Conservation (phyloP, 192 early-diverging fungal genomes). For the Coemansia sp. region DNA sequence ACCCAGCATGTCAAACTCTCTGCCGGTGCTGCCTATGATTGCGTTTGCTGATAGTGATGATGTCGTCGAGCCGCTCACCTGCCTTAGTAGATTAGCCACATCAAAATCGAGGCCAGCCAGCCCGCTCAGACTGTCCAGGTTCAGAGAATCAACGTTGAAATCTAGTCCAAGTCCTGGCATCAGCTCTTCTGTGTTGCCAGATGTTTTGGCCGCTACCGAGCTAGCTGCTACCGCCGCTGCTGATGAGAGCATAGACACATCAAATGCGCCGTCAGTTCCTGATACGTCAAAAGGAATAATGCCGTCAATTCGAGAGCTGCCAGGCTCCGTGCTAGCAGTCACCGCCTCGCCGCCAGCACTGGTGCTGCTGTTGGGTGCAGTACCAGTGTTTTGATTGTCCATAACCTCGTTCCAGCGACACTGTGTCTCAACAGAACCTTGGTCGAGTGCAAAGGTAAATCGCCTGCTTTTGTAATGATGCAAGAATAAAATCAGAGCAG, state of each 20-base stretch:
- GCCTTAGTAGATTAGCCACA: conserved; percentile 37
- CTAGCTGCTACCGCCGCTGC: not conserved
- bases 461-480: not conserved
- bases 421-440: not conserved
- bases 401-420: not conserved
- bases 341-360: not conserved
- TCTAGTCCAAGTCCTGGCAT: conserved; percentile 16
- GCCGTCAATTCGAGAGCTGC: not conserved
- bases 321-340: not conserved
- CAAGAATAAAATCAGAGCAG: not conserved
- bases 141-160: conserved; percentile 49
- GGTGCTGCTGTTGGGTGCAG: not conserved
- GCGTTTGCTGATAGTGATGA: not conserved
- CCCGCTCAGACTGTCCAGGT: conserved; percentile 30
- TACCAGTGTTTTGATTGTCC: conserved; percentile 4
- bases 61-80: conserved; percentile 23
- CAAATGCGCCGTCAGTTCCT: not conserved
- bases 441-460: not conserved
- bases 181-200: conserved; percentile 1
- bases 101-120: conserved; percentile 44
- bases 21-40: not conserved
- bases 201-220: not conserved
- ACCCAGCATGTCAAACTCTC: not conserved
- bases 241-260: not conserved
- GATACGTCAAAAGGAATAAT: not conserved